Conservation (phyloP, 2,329 filamentous ascomycete genomes). For the Chalaropsis thielavioides region DNA sequence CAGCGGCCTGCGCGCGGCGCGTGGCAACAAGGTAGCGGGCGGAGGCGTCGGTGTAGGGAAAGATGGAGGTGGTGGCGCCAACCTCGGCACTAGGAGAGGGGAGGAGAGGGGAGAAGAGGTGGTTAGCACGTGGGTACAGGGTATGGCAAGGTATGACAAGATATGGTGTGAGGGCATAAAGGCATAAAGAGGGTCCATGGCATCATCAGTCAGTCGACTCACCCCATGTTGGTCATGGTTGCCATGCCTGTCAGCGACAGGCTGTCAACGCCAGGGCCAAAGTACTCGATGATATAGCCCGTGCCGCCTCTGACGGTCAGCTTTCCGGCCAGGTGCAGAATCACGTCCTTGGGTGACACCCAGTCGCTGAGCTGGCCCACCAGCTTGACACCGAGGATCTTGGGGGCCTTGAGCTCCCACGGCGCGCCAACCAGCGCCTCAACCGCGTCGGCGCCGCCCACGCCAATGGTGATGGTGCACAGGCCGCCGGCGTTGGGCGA, state of each 20-base stretch:
- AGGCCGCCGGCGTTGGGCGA: conserved; percentile 94
- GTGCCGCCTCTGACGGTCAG: conserved; percentile 90
- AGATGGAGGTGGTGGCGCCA: conserved; percentile 87
- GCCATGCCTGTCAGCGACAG: conserved; percentile 89
- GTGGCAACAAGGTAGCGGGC: conserved; percentile 77
- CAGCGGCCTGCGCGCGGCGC: conserved; percentile 48
- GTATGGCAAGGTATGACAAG: too few relatives aligned
- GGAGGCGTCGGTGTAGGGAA: conserved; percentile 79
- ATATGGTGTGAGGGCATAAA: too few relatives aligned
- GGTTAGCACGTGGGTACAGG: too few relatives aligned
- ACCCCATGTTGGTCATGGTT: conserved; percentile 77
- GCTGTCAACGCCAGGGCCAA: conserved; percentile 75
- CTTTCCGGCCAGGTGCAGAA: conserved; percentile 73
- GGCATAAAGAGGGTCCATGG: too few relatives aligned
- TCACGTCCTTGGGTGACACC: conserved; percentile 92
- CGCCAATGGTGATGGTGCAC: conserved; percentile 87
- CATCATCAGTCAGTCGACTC: too few relatives aligned
- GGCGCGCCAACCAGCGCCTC: conserved; percentile 92
- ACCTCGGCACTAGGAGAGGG: conserved; percentile 45
- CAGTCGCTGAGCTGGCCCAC: conserved; percentile 75
- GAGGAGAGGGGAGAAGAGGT: neutral
- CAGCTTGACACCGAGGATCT: conserved; percentile 72
- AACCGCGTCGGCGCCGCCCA: conserved; percentile 92
- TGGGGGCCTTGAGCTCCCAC: conserved; percentile 94
- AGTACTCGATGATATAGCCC: conserved; percentile 88